Conservation (phyloP, 2,329 filamentous ascomycete species). For the Monilinia fructigena region DNA sequence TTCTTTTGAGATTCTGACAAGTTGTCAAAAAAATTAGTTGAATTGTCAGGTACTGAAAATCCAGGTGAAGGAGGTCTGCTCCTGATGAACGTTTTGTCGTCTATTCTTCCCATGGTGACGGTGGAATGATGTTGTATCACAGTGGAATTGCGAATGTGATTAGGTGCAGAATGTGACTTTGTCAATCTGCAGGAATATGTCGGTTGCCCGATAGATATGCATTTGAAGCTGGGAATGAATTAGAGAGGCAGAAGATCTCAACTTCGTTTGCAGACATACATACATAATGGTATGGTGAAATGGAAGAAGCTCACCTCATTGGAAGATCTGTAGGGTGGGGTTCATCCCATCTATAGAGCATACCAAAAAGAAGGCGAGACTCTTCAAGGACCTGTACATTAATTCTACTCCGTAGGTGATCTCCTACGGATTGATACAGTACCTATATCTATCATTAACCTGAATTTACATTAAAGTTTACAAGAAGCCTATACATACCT, state of each 20-base stretch:
- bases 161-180: constrained; percentile 9
- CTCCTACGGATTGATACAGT: background rate
- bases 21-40: background rate
- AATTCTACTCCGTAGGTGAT: no score
- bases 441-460: background rate
- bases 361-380: background rate
- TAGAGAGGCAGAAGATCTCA: background rate
- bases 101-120: background rate
- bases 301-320: background rate
- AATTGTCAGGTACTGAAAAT: background rate
- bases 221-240: background rate
- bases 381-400: background rate
- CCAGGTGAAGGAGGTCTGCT: background rate
- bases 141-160: background rate
- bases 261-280: no score
- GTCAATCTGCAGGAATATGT: background rate
- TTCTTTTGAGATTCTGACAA: background rate
- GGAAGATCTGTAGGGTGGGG: background rate
- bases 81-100: constrained; percentile 10
- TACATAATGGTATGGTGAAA: background rate
- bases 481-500: background rate
- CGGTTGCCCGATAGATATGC: background rate
- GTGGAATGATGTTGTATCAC: constrained; percentile 2
- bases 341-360: background rate
- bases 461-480: background rate